These are phyloP conservation scores for Ophiocordyceps robertsii DNA, from an alignment of 2,329 filamentous ascomycete species.

Conservation along the genomic window DNA sequence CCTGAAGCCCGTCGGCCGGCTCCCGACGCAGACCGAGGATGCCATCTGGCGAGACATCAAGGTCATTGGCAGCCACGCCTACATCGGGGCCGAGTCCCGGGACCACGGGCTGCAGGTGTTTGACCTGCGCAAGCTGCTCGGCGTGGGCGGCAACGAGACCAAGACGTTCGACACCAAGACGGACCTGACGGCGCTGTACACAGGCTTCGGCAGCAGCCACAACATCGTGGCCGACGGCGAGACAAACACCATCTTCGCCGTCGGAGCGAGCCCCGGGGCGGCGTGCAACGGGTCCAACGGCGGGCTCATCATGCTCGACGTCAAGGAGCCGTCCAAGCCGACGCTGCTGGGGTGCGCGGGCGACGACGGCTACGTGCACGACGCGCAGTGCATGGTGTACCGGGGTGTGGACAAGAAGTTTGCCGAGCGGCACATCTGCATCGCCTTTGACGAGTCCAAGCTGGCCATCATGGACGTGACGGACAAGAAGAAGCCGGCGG, in stretches of 20 bases:
- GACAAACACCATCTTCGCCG: constrained; percentile 28
- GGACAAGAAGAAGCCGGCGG: constrained; percentile 25
- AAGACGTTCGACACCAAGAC: constrained; percentile 16
- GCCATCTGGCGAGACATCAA: constrained; percentile 28
- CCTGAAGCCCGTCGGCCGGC: constrained; percentile 33
- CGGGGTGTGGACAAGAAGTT: constrained; percentile 32
- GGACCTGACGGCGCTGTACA: constrained; percentile 23
- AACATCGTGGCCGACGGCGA: constrained; percentile 38
- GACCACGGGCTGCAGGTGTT: constrained; percentile 50
- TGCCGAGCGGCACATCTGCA: constrained; percentile 17
- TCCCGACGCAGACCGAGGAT: constrained; percentile 25
- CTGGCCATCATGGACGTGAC: constrained; percentile 30
- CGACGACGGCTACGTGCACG: constrained; percentile 38
- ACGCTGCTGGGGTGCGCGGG: constrained; percentile 35
- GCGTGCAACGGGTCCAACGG: constrained; percentile 21
- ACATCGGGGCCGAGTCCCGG: constrained; percentile 29
- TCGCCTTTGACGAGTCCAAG: constrained; percentile 12
- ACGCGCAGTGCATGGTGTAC: constrained; percentile 40
- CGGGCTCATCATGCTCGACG: constrained; percentile 41
- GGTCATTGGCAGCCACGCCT: constrained; percentile 20
- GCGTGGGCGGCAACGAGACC: constrained; percentile 25
- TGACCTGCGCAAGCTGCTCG: constrained; percentile 41
- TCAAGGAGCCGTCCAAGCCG: constrained; percentile 25
- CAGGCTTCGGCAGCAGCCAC: constrained; percentile 29
- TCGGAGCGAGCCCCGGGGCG: constrained; percentile 22